A percentile compares a stretch with the other conserved stretches of the same genome.
phyloP scores from a whole-genome alignment of 305 asterid genomes.

The Striga hermonthica region DNA sequence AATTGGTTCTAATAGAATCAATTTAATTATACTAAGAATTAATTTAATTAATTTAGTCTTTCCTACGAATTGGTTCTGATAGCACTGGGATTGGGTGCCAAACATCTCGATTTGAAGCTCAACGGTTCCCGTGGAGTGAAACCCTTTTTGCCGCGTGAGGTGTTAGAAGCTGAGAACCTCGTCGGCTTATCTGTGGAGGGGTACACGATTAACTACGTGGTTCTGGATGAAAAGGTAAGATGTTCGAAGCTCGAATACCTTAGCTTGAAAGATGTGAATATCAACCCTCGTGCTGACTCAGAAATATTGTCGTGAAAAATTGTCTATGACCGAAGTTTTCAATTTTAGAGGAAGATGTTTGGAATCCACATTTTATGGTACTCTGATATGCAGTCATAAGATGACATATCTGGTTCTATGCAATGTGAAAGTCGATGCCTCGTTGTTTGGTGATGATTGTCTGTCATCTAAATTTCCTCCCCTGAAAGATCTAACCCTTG shows the following conservation, averaged over 20 bases:
- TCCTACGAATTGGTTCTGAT: too few species aligned
- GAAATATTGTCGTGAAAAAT: not conserved
- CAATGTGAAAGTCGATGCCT: not conserved
- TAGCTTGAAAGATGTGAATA: not conserved
- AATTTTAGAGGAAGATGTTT: not conserved
- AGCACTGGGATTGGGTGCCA: too few species aligned
- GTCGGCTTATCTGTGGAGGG: not conserved
- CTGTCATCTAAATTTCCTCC: conserved; percentile 25
- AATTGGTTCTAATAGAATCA: too few species aligned
- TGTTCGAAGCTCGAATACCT: not conserved
- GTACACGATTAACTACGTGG: not conserved
- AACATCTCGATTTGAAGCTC: too few species aligned
- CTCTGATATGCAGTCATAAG: not conserved
- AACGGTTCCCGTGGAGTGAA: too few species aligned
- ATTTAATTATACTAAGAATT: too few species aligned
- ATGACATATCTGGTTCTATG: not conserved
- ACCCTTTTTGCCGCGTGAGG: not conserved
- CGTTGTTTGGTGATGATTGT: not conserved
- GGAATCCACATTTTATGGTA: not conserved
- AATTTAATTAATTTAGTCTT: too few species aligned
- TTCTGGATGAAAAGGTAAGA: not conserved
- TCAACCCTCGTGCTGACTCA: not conserved
- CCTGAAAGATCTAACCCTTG: conserved; percentile 23
- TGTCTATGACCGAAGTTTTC: not conserved
- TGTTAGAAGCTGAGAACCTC: not conserved